A percentile compares a stretch with the other conserved stretches of the same genome.
These are phyloP conservation scores for Ceratocystis diversiconidia DNA, from an alignment of 2,329 filamentous ascomycete genomes.

Conservation along the genomic window DNA sequence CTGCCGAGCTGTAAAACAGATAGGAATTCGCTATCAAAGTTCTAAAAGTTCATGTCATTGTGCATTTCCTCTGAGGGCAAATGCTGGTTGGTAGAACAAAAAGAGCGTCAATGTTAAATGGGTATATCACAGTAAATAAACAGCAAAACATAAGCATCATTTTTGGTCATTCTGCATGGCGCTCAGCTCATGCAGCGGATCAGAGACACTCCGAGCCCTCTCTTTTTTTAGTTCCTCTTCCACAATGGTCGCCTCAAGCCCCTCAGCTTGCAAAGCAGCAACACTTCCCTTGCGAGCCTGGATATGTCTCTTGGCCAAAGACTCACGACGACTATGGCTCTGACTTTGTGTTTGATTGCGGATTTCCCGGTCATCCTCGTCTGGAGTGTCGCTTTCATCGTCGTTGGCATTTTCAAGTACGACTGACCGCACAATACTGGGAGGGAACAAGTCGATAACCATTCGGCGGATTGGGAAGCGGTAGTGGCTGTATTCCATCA, in stretches of 20 bases:
- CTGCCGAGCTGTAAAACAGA: neutral
- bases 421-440: conserved; percentile 68
- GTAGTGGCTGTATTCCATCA: conserved; percentile 83
- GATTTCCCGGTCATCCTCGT: conserved; percentile 26
- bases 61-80: neutral
- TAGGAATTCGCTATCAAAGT: neutral
- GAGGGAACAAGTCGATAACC: conserved; percentile 88
- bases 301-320: conserved; percentile 10
- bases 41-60: neutral
- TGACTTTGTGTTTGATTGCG: conserved; percentile 7
- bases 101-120: neutral
- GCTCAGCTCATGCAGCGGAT: conserved; percentile 23
- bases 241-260: conserved; percentile 19
- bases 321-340: conserved; percentile 7
- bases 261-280: conserved; percentile 10
- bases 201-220: conserved; percentile 41
- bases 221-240: conserved; percentile 35
- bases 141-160: conserved; percentile 9
- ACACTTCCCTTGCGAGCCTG: conserved; percentile 14
- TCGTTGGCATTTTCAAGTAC: conserved; percentile 52
- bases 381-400: conserved; percentile 38
- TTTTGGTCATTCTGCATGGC: neutral
- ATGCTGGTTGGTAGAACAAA: neutral
- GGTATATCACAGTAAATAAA: neutral
- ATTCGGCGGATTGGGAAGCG: conserved; percentile 74